Evolutionary conservation across 139 green algal species (phyloP), one percentile per base, ranked within the genome.

Genomic region (Trebouxia sp.): DNA sequence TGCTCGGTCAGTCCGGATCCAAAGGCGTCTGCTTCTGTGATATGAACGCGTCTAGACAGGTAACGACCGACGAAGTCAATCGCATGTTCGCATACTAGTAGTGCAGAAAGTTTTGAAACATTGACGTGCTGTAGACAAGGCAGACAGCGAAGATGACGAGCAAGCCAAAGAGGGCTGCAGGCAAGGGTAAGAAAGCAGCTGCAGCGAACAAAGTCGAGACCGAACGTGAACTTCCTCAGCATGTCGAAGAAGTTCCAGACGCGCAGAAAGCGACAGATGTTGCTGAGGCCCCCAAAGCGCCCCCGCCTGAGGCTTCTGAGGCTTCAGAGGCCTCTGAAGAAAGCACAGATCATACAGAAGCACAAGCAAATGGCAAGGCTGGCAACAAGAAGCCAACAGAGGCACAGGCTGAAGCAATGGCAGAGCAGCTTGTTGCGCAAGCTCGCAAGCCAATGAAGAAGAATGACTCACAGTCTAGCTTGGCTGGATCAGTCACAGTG

Each of bases 1-100:
- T 69, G 58, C n/a, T 42, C n/a, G 24, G 7, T 17, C 58, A 1
- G 32, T 3, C 10, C 6, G 24, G 62, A 72, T 72, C 62, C 26
- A n/a, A 66, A 17, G 24, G 28, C 28, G 28, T 8, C 0, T 26
- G 42, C 1, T 11, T n/a, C n/a, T n/a, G 32, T 72, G 62, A 43
- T 72, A 72, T 72, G 62, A 72, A 72, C 62, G 62, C 32, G 20
- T 72, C 35, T 2, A 43, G 32, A 72, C 62, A 72, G 62, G 62
- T 72, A n/a, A 14, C 24, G 9, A 14, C 15, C 14, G 35, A 0
- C 32, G n/a, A 39, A 17, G 3, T 72, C 35, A 43, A 28, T 8
- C 0, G 3, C n/a, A n/a, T n/a, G n/a, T n/a, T n/a, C n/a, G n/a
- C n/a, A n/a, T n/a, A n/a, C n/a, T n/a, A n/a, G n/a, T n/a, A n/a